Evolutionary conservation across 345 rosid species (phyloP), one percentile per base, ranked within the genome.

Genomic region (Murraya paniculata): DNA sequence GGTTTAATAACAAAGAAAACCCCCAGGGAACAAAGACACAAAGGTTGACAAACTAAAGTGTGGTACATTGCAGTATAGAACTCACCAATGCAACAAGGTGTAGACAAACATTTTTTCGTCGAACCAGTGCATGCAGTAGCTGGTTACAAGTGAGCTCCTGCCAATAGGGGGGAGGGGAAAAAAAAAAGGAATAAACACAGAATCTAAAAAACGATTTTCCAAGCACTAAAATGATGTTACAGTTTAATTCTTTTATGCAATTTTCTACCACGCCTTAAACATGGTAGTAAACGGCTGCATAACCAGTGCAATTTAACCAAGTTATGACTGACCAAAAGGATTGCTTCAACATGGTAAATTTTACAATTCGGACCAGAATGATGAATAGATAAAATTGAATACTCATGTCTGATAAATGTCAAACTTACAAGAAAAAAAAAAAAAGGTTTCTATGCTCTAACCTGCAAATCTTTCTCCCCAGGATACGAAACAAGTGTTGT

Each of bases 401-500:
- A 16, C 35, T 25, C 57, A 69, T 60, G 69, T 24, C 31, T 19
- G 41, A 69, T 59, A 59, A 68, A 73, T 79, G 59, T 33, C 74
- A 73, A 61, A 70, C 16, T 9, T 62, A 11, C 39, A 66, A 50
- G 69, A 72, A 8, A 1, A 71, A 45, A 77, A 66, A 48, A 39
- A 73, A 25, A 77, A 66, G 6, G 24, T 48, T 38, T 76, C 72
- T 71, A 71, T 13, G 81, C 24, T 57, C 33, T 41, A 85, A 96
- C 99, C 98, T 96, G 99, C 90, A 96, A 88, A 87, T 89, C 88
- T 56, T 90, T 96, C 85, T 94, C 98, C 82, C 99, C 99, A 48
- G 99, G 97, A 82, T 94, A 96, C 60, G 97, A 89, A 84, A 90
- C 77, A 77, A 96, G 90, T 58, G 99, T 84, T 72, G 90, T 89